Conservation (phyloP, 2,329 filamentous ascomycete genomes). For the Clarireedia monteithiana region DNA sequence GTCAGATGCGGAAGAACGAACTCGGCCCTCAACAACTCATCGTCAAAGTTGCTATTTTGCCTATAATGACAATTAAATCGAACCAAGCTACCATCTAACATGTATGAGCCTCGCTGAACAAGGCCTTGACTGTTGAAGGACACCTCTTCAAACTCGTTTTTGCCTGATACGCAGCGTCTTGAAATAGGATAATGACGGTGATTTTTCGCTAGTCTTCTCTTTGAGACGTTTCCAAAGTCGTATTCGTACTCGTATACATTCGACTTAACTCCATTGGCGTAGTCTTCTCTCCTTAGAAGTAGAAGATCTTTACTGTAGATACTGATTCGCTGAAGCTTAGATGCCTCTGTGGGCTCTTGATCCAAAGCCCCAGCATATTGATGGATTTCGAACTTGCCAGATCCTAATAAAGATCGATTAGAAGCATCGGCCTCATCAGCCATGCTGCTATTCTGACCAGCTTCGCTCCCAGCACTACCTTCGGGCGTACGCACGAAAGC, state of each 20-base stretch:
- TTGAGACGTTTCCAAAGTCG: neutral
- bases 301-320: constrained; percentile 39
- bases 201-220: neutral
- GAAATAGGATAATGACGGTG: constrained; percentile 29
- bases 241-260: constrained; percentile 29
- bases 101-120: constrained; percentile 36
- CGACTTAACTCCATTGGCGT: constrained; percentile 33
- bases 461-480: neutral
- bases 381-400: constrained; percentile 1
- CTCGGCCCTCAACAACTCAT: constrained; percentile 45
- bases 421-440: neutral
- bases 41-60: constrained; percentile 43
- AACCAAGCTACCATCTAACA: constrained; percentile 42
- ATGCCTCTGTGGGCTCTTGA: constrained; percentile 36
- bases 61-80: constrained; percentile 47
- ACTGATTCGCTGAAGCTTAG: constrained; percentile 35
- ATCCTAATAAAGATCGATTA: constrained; percentile 1
- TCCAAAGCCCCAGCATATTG: constrained; percentile 19
- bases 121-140: constrained; percentile 32
- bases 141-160: constrained; percentile 40
- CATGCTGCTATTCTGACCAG: neutral
- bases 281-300: constrained; percentile 27
- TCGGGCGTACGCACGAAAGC: constrained; percentile 32
- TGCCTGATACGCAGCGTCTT: constrained; percentile 40
- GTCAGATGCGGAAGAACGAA: constrained; percentile 45